Conservation (phyloP, 1,284 basidiomycete species). For the Phylloboletellus chloephorus region DNA sequence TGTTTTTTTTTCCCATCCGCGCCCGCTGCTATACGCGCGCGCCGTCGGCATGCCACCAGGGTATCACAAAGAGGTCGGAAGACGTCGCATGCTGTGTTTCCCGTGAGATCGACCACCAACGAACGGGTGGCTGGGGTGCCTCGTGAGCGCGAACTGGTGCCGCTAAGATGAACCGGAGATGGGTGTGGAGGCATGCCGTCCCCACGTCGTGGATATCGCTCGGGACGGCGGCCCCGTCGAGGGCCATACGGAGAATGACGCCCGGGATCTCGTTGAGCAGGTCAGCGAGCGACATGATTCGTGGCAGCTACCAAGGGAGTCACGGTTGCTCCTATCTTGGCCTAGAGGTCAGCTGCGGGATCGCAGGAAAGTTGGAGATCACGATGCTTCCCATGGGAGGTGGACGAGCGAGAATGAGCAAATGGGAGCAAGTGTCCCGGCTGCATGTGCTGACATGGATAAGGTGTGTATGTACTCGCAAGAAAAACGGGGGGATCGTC, state of each 20-base stretch:
- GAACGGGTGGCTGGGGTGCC: slow-evolving; percentile 6
- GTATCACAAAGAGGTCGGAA: slow-evolving; percentile 11
- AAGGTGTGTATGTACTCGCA: too few relatives aligned
- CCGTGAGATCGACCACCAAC: slow-evolving; percentile 16
- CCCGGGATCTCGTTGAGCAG: slow-evolving; percentile 27
- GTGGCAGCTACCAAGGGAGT: too few relatives aligned
- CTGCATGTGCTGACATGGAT: too few relatives aligned
- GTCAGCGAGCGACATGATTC: slow-evolving; percentile 15
- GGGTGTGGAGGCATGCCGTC: slow-evolving; percentile 25
- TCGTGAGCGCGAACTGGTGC: slow-evolving; percentile 19
- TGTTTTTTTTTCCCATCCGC: background rate
- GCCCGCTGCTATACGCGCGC: background rate
- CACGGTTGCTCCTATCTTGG: too few relatives aligned
- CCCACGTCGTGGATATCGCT: slow-evolving; percentile 16
- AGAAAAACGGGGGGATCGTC: too few relatives aligned
- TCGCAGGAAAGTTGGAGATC: too few relatives aligned
- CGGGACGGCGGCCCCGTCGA: slow-evolving; percentile 12
- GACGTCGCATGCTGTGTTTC: slow-evolving; percentile 8
- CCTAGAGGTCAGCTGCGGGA: too few relatives aligned
- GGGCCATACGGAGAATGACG: slow-evolving; percentile 13
- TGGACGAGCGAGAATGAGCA: too few relatives aligned
- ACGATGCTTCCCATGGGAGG: too few relatives aligned
- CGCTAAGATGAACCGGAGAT: slow-evolving; percentile 26
- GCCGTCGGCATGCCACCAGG: slow-evolving; percentile 11
- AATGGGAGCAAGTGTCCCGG: too few relatives aligned